Base-by-base conservation (phyloP, 768 basidiomycete species). In the Tricholoma flavovirens region DNA sequence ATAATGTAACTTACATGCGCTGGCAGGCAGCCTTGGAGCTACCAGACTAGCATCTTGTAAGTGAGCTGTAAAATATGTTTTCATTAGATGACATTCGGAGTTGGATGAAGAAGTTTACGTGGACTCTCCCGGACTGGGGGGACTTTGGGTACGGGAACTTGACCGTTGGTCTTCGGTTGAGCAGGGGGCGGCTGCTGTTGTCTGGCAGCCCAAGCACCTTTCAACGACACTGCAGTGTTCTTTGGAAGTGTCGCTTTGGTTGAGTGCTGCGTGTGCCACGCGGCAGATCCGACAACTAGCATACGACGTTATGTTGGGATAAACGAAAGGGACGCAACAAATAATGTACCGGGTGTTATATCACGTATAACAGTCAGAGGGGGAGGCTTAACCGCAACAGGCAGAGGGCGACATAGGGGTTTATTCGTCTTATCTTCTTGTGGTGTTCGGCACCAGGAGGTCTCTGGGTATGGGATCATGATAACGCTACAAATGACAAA, bases 381-480 rank as follows among this genome's bases (percentile, higher is more conserved):
- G 1, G 72, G 73, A 2, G 72, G 63, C 51, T 73, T 67, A 40
- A 64, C 54, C 10, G 64, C 60, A 15, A 62, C 61, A 35, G 79
- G 78, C 36, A 80, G 67, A 29, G 73, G 76, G 17, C 76, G 71
- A 60, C 78, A 81, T 32, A 80, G 67, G 15, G 67, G 59, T 54
- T 75, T 76, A 64, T 73, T 73, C 5, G 77, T 79, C 45, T 57
- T 66, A 62, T 79, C 76, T 64, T 79, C 77, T 4, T 57, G 54
- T 5, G 77, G 79, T 8, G 67, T 61, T 1, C 62, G 56, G 55
- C 79, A 80, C 72, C 75, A 77, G 19, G 62, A 53, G 0, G 77
- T 74, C 4, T 53, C 35, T 0, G 78, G 79, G 59, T 80, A 81
- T 2, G 76, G 76, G 26, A 67, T 59, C 11, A 57, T 54, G 53